These are phyloP conservation scores for Trichoderma afroharzianum DNA, from an alignment of 2,329 filamentous ascomycete species.

Conservation along the genomic window DNA sequence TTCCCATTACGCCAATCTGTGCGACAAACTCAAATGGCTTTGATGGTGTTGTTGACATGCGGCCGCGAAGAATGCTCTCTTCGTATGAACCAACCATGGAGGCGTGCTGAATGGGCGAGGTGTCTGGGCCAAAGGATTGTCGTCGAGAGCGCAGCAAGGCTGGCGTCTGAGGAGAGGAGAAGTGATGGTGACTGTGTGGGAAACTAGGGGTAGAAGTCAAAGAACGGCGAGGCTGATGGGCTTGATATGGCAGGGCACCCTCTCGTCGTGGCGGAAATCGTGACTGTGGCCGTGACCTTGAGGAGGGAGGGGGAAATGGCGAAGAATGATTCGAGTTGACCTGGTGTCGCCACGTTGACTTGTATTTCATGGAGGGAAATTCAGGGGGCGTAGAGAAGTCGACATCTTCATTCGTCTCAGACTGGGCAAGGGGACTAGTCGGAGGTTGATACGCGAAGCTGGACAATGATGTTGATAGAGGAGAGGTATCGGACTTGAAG, in stretches of 20 bases:
- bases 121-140: constrained; percentile 70
- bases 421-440: constrained; percentile 88
- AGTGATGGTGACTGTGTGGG: constrained; percentile 36
- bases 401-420: constrained; percentile 74
- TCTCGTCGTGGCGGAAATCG: constrained; percentile 50
- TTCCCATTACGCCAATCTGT: constrained; percentile 89
- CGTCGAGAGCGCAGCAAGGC: constrained; percentile 53
- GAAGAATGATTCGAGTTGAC: constrained; percentile 59
- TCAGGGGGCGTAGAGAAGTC: constrained; percentile 55
- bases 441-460: constrained; percentile 83
- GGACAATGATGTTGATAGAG: constrained; percentile 67
- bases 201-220: constrained; percentile 56
- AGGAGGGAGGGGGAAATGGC: constrained; percentile 40
- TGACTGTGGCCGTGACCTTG: constrained; percentile 27
- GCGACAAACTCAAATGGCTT: constrained; percentile 90
- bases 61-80: constrained; percentile 88
- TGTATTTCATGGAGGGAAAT: constrained; percentile 35
- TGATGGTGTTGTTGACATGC: constrained; percentile 95
- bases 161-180: constrained; percentile 45
- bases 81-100: constrained; percentile 98
- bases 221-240: constrained; percentile 74
- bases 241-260: constrained; percentile 63
- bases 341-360: constrained; percentile 61
- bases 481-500: constrained; percentile 51
- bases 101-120: constrained; percentile 77